phyloP scores from a whole-genome alignment of 2,329 filamentous ascomycete species.

The Colletotrichum sp. region DNA sequence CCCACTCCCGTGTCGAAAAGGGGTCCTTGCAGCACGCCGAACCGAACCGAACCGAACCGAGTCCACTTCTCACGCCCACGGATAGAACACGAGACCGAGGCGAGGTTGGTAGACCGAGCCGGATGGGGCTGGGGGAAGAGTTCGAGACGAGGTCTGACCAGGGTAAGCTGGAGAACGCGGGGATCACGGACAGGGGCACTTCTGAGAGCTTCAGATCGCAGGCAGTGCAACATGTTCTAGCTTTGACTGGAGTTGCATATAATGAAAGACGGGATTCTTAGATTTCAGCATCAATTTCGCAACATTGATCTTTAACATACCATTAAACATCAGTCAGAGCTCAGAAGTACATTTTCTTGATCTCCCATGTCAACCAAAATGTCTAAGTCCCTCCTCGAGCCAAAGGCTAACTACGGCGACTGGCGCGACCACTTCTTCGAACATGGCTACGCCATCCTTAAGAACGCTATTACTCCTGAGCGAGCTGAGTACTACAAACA shows the following conservation, averaged over 20 bases:
- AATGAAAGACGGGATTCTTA: neutral
- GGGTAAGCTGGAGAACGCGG: neutral
- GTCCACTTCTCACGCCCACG: neutral
- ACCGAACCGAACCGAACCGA: conserved; percentile 2
- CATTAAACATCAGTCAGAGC: neutral
- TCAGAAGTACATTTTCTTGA: neutral
- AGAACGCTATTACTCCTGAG: conserved; percentile 40
- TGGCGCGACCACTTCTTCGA: conserved; percentile 49
- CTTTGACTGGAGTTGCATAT: neutral
- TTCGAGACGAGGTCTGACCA: neutral
- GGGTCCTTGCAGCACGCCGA: neutral
- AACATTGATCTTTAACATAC: neutral
- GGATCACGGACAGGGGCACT: neutral
- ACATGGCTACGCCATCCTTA: conserved; percentile 46
- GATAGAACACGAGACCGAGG: neutral
- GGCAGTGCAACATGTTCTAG: neutral
- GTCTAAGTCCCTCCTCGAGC: neutral
- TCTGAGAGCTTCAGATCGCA: neutral
- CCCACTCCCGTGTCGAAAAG: neutral
- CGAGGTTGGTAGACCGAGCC: neutral
- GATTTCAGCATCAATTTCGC: neutral
- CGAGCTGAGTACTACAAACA: conserved; percentile 42
- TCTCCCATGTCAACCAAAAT: neutral
- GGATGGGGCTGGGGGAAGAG: neutral
- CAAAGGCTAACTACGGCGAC: conserved; percentile 8